Base-by-base conservation (phyloP, 2,329 filamentous ascomycete species). In the Alternaria dauci region DNA sequence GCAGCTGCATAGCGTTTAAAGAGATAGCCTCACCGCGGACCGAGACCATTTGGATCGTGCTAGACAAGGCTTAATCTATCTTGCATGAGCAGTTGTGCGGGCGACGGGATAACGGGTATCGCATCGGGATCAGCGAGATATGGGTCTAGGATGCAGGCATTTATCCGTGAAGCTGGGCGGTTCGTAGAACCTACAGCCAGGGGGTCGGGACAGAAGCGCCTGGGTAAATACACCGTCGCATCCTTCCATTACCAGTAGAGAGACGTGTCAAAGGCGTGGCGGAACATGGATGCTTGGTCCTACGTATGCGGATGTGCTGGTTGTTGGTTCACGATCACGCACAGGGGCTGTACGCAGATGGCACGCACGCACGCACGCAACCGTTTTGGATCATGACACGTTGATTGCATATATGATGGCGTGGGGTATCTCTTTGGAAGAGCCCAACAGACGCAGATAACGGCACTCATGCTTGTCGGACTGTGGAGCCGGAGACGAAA, bases 21-120 rank as follows among this genome's bases (percentile, higher is more conserved):
- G 32, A 9, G 25, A 56, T 42, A 18, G 26, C 44, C 41, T 32
- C 34, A 38, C 36, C 20, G 44, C 42, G 23, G 52, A 34, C n/a
- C 23, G 20, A 30, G 30, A 44, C 30, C 41, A 53, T 43, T 25
- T 52, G n/a, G 18, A 46, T 30, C 28, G 20, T 26, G n/a, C 51
- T 38, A 34, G 26, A 48, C 30, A 48, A 48, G 34, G 46, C 46
- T 48, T 36, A 43, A 60, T 63, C 44, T 54, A 60, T 52, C 53
- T n/a, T 52, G 47, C 52, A 54, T 54, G 44, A 32, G 32, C 41
- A 30, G 12, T 16, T 58, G 18, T 18, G 26, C 14, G n/a, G 56
- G 34, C 18, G 32, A 50, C 56, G 53, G 58, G 50, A 47, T 50
- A 65, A 58, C 59, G 46, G 62, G 44, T 51, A 62, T 52, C 55